These are phyloP conservation scores for Phytophthora rubi DNA, from an alignment of 352 stramenopile genomes.

Conservation along the genomic window DNA sequence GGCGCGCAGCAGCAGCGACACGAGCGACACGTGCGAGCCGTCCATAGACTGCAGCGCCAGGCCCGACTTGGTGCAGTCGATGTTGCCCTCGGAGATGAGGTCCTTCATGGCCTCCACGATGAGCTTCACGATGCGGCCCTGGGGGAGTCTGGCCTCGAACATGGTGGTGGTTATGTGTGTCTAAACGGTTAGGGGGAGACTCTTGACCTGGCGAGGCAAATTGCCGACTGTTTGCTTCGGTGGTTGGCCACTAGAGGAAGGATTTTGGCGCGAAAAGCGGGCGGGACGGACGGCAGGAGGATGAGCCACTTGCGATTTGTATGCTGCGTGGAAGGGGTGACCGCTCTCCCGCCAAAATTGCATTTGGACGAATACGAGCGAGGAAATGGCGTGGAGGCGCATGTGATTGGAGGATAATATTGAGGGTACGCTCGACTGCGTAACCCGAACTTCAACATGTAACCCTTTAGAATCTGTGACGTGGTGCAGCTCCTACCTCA, in stretches of 20 bases:
- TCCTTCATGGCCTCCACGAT: conserved; percentile 99
- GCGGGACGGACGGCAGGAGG: conserved; percentile 9
- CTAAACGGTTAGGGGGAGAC: neutral
- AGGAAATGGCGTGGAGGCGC: neutral
- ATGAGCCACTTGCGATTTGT: conserved; percentile 13
- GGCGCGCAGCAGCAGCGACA: conserved; percentile 93
- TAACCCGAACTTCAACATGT: conserved; percentile 37
- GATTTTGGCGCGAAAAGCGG: conserved; percentile 41
- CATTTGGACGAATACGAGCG: conserved; percentile 25
- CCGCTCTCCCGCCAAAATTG: conserved; percentile 35
- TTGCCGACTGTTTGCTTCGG: conserved; percentile 44
- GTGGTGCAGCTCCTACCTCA: conserved; percentile 13
- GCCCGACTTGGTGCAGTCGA: conserved; percentile 95
- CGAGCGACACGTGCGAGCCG: conserved; percentile 98
- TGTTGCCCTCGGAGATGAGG: conserved; percentile 98
- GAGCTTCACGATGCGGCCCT: conserved; percentile 98
- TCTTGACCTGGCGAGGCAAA: conserved; percentile 33
- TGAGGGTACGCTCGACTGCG: conserved; percentile 2
- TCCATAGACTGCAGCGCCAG: conserved; percentile 99
- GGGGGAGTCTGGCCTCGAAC: conserved; percentile 98
- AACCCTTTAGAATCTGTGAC: conserved; percentile 24
- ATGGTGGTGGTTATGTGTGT: conserved; percentile 65
- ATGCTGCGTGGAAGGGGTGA: conserved; percentile 25
- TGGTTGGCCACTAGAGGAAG: conserved; percentile 22
- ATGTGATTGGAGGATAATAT: conserved; percentile 20